Conservation (phyloP, 805 yeast genomes). For the Clavispora asparagi region DNA sequence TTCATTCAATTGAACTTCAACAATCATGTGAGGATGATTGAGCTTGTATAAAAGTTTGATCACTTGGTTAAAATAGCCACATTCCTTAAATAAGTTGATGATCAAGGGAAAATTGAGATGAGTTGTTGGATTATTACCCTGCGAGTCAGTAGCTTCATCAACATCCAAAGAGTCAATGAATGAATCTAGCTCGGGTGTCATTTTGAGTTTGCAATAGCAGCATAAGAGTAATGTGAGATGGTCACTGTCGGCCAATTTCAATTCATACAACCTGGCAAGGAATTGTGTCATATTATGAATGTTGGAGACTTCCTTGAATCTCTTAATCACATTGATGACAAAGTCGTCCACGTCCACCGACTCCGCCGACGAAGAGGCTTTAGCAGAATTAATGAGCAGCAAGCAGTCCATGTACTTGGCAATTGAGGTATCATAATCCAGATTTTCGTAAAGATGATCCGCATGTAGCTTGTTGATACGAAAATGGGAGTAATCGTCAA, state of each 20-base stretch:
- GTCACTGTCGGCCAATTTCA: conserved; percentile 59
- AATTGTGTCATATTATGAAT: conserved; percentile 60
- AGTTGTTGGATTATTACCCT: background rate
- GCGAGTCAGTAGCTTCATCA: conserved; percentile 4
- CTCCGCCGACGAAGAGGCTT: conserved; percentile 7
- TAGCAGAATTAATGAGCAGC: conserved; percentile 16
- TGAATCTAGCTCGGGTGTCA: conserved; percentile 47
- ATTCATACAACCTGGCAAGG: conserved; percentile 53
- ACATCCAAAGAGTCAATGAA: conserved; percentile 46
- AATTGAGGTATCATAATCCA: conserved; percentile 64
- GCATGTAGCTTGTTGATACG: conserved; percentile 49
- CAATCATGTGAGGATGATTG: conserved; percentile 69
- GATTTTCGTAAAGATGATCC: conserved; percentile 63
- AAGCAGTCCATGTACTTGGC: conserved; percentile 58
- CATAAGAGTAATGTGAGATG: conserved; percentile 78
- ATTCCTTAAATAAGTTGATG: conserved; percentile 65
- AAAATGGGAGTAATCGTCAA: conserved; percentile 25
- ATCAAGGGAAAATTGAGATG: conserved; percentile 55
- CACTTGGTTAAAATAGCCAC: conserved; percentile 62
- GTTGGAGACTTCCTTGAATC: conserved; percentile 72
- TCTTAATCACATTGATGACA: conserved; percentile 70
- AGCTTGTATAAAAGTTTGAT: conserved; percentile 64
- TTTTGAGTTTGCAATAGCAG: conserved; percentile 72
- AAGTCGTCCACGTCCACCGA: conserved; percentile 19
- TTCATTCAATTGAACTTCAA: conserved; percentile 67